These are phyloP conservation scores for Flaveria linearis DNA, from an alignment of 129 eudicot species.

Conservation along the genomic window DNA sequence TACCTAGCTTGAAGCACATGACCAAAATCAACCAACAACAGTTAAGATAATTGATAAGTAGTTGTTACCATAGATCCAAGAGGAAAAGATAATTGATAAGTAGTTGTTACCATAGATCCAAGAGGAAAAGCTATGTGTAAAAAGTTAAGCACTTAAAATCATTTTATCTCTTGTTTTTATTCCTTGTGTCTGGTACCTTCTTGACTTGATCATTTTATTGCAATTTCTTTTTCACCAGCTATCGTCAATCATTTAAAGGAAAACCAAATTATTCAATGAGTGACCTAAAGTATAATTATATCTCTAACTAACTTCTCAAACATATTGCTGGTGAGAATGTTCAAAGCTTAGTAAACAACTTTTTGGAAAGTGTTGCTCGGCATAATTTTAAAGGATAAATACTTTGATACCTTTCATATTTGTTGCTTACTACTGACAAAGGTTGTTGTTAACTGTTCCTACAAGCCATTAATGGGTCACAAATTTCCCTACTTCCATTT, in stretches of 20 bases:
- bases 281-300: neutral
- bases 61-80: constrained; percentile 18
- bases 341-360: constrained; percentile 4
- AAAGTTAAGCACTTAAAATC: constrained; percentile 24
- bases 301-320: constrained; percentile 13
- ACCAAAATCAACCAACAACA: constrained; percentile 6
- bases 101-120: constrained; percentile 20
- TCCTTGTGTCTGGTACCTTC: constrained; percentile 19
- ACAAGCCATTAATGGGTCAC: no score
- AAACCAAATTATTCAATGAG: constrained; percentile 18
- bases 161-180: constrained; percentile 24
- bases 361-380: neutral
- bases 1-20: constrained; percentile 18
- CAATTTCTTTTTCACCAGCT: constrained; percentile 12
- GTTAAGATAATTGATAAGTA: constrained; percentile 26
- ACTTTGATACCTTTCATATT: no score
- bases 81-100: constrained; percentile 19
- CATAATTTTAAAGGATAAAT: no score
- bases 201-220: constrained; percentile 24
- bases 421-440: no score
- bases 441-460: no score
- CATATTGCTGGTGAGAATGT: neutral
- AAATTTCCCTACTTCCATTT: no score
- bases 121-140: constrained; percentile 19
- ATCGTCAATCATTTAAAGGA: constrained; percentile 13